A percentile compares a stretch with the other conserved stretches of the same genome.
Conservation (phyloP, 2,329 filamentous ascomycete species). For the Phaeoacremonium minimum region DNA sequence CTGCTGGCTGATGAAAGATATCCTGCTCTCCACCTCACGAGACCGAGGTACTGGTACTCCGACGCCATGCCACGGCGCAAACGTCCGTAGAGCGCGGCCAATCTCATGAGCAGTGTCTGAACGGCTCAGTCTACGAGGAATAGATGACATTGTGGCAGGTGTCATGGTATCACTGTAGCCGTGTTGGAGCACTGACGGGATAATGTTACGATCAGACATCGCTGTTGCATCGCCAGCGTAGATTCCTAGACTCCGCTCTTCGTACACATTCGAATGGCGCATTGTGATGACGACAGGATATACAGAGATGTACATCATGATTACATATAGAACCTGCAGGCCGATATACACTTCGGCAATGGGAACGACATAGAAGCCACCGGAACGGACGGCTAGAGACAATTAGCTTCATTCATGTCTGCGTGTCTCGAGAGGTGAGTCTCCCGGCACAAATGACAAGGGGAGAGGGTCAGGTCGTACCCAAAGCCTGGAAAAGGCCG, state of each 20-base stretch:
- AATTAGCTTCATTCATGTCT: not conserved
- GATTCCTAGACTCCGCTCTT: slow-evolving; percentile 62
- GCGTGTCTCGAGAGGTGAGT: too few species aligned
- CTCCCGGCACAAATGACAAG: too few species aligned
- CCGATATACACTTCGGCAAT: slow-evolving; percentile 54
- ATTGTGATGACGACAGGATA: slow-evolving; percentile 61
- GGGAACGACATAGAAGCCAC: slow-evolving; percentile 62
- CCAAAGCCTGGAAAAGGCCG: slow-evolving; percentile 60
- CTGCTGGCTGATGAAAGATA: slow-evolving; percentile 49
- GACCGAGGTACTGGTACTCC: slow-evolving; percentile 23
- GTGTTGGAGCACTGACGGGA: too few species aligned
- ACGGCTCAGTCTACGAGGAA: slow-evolving; percentile 1
- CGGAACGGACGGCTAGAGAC: slow-evolving; percentile 52
- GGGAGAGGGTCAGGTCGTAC: slow-evolving; percentile 28
- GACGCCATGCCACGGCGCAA: slow-evolving; percentile 37
- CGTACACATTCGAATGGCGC: slow-evolving; percentile 68
- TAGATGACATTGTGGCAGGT: not conserved
- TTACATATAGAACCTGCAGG: slow-evolving; percentile 54
- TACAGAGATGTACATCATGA: slow-evolving; percentile 64
- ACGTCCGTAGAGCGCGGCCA: slow-evolving; percentile 28
- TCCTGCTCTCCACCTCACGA: slow-evolving; percentile 26
- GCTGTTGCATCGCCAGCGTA: slow-evolving; percentile 32
- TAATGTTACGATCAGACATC: not conserved
- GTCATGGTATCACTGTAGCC: slow-evolving; percentile 13
- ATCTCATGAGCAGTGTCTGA: slow-evolving; percentile 20